Base-by-base conservation (phyloP, 2,329 filamentous ascomycete species). In the Nectriaceae sp. region DNA sequence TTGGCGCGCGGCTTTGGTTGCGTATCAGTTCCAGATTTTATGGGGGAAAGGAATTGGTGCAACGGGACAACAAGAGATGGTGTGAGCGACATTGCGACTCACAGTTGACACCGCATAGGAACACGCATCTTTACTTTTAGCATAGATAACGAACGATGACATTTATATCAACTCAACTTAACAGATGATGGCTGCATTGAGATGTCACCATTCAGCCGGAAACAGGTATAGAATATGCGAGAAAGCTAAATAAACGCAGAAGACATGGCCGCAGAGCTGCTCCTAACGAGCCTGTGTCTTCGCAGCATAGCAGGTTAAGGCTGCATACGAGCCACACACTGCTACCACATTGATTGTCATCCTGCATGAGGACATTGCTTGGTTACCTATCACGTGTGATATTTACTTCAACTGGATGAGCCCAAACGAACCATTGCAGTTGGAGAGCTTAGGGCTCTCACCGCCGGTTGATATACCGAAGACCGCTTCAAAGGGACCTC, bases 381-480 rank as follows among this genome's bases (percentile, higher is more conserved):
- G n/a, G n/a, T n/a, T n/a, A n/a, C n/a, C n/a, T n/a, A n/a, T n/a
- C n/a, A n/a, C n/a, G n/a, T n/a, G n/a, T n/a, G n/a, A n/a, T n/a
- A n/a, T n/a, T n/a, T n/a, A n/a, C n/a, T n/a, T n/a, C n/a, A n/a
- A n/a, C n/a, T n/a, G n/a, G n/a, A n/a, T n/a, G n/a, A n/a, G n/a
- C 8, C 26, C 26, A 15, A 31, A 8, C 8, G 15, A 31, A 31
- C 10, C 15, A 8, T 15, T 31, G 26, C 10, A 31, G 8, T n/a
- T 19, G 33, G 33, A 40, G 49, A 43, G 35, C 15, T 42, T 40
- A 13, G 42, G 39, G n/a, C 43, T 44, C 49, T 62, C 59, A 61
- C 59, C 59, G 59, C 59, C 55, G 52, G 53, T 52, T 49, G 42
- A 15, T 15, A 48, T 5, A 21, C 24, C 18, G 21, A 40, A 22